Base-by-base conservation (phyloP, 768 basidiomycete species). In the Russula sp. region DNA sequence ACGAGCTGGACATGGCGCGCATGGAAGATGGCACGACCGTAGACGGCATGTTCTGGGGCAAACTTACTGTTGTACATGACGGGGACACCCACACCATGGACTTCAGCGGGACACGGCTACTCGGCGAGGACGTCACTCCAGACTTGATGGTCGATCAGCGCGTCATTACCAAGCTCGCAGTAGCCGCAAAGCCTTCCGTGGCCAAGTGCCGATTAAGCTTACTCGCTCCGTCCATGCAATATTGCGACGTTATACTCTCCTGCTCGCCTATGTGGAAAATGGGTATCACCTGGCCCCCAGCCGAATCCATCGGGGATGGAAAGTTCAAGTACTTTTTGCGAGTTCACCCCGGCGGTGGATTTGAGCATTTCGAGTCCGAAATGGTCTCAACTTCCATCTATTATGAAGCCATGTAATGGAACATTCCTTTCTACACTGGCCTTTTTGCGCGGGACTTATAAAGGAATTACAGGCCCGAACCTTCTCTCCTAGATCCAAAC, bases 1-100 rank as follows among this genome's bases (percentile, higher is more conserved):
- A 82, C 50, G 91, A 92, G 68, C 80, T 92, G 40, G 91, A 94
- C 71, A 93, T 94, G 91, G 88, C 91, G 2, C 82, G 89, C 55
- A 91, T 91, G 87, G 91, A 93, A 66, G 91, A 94, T 68, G 91
- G 91, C 1, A 92, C 89, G 14, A 77, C 84, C 27, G 91, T 94
- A 20, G 91, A 90, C 54, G 91, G 91, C 45, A 77, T 83, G 74
- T 94, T 92, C 75, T 93, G 88, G 89, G 91, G 91, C 4, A 92
- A 92, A 71, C 83, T 94, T 58, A 84, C 84, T 67, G 89, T 94
- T 55, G 82, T 91, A 13, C 91, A 94, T 70, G 77, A 82, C 1
- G 88, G 85, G 37, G 88, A 89, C 68, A 85, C 75, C 18, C 91
- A 94, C 73, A 80, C 80, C 60, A 82, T 94, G 81, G 91, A 92